These are phyloP conservation scores for Suhomyces maxii DNA, from an alignment of 1,139 yeast genomes.

Conservation along the genomic window DNA sequence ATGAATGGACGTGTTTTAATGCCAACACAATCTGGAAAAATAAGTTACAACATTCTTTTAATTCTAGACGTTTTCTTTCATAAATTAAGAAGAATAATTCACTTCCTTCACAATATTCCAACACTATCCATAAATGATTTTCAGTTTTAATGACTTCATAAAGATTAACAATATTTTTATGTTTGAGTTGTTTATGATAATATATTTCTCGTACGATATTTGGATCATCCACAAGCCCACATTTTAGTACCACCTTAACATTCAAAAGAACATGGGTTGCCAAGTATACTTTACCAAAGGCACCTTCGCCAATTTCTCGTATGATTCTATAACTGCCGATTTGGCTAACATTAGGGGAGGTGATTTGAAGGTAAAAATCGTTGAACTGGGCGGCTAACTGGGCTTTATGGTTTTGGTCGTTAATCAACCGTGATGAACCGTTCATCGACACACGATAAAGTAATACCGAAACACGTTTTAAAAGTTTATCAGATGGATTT, in stretches of 20 bases:
- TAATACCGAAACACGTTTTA: neutral
- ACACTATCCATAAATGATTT: slow-evolving; percentile 75
- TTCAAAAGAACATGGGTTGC: slow-evolving; percentile 76
- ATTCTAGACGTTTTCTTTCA: slow-evolving; percentile 52
- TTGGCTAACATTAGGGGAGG: slow-evolving; percentile 52
- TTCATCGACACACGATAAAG: slow-evolving; percentile 13
- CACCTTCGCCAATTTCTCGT: slow-evolving; percentile 81
- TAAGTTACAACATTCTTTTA: slow-evolving; percentile 55
- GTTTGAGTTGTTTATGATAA: slow-evolving; percentile 81
- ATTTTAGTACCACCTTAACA: slow-evolving; percentile 78
- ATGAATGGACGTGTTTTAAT: slow-evolving; percentile 78
- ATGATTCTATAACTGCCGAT: slow-evolving; percentile 78
- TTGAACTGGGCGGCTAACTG: slow-evolving; percentile 65
- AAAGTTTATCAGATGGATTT: no score
- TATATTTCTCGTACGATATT: slow-evolving; percentile 91
- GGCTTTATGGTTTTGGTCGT: slow-evolving; percentile 37
- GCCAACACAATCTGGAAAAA: slow-evolving; percentile 83
- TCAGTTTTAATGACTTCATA: slow-evolving; percentile 88
- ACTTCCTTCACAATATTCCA: slow-evolving; percentile 89
- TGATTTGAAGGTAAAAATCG: slow-evolving; percentile 56
- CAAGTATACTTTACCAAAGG: slow-evolving; percentile 88
- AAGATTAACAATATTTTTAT: slow-evolving; percentile 78
- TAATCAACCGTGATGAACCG: slow-evolving; percentile 19
- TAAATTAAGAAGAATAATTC: slow-evolving; percentile 79
- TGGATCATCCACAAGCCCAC: slow-evolving; percentile 80